Evolutionary conservation across 2,329 filamentous ascomycete species (phyloP), one percentile per base, ranked within the genome.

Genomic region (Gliomastix tumulicola): DNA sequence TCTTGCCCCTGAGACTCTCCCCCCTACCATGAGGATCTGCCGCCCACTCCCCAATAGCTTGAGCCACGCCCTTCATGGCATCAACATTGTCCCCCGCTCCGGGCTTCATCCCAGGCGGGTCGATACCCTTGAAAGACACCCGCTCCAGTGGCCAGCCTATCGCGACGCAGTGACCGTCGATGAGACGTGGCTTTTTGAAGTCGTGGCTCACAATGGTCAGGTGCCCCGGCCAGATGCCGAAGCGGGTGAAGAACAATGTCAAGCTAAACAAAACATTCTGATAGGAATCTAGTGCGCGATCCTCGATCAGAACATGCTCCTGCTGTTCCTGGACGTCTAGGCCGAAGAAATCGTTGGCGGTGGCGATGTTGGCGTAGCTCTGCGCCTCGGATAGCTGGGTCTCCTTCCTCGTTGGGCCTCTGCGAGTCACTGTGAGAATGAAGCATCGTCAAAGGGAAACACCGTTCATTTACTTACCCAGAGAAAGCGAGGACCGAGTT

Each of bases 181-280:
- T 57, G 18, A 87, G 74, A 2, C 84, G 69, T 8, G 59, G 53
- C 13, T 66, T 63, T 56, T 88, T 88, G 59, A 88, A 88, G 6
- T 60, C 74, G 50, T 87, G 82, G 45, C 79, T 82, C 28, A 88
- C 64, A 16, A 88, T 64, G 15, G 76, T 83, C 13, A 88, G 50
- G 6, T 56, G 61, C 2, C 37, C 35, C 0, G 83, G 82, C 69
- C 80, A 87, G 9, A 22, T 22, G 7, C 54, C 47, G 2, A 62
- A 60, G 10, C 46, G 48, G 25, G 52, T 42, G 42, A 62, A 60
- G 49, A 76, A 78, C 23, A 61, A 53, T 13, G 67, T 48, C 4
- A 94, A 65, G 11, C 82, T 83, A 54, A 89, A 88, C 13, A 94
- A 61, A 6, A 95, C 62, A 53, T 95, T 95, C 53, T 88, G 82